Evolutionary conservation across 2,329 filamentous ascomycete species (phyloP), one percentile per base, ranked within the genome.

Genomic region (Parastagonospora nodorum): DNA sequence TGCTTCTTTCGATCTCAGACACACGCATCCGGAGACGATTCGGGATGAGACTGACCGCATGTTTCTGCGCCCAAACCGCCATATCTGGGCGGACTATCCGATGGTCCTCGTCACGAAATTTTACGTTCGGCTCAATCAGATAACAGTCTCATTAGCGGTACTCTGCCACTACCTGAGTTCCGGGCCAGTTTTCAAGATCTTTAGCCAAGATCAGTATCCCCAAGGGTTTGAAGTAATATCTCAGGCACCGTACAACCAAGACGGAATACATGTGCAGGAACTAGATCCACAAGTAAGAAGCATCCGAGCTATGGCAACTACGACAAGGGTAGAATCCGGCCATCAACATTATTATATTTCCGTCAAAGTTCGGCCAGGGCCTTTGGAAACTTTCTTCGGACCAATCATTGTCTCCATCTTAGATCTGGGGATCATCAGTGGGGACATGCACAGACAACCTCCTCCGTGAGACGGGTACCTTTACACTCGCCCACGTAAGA

Each of bases 81-180:
- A 47, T 14, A n/a, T 14, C 10, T 47, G 44, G 44, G 28, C 37
- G 7, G 29, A 33, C 4, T 47, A 15, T 27, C 44, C 44, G 3
- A 40, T 40, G 35, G 36, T 47, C 11, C 44, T 47, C 9, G 44
- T 39, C 2, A 33, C 40, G 44, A 28, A 29, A 11, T 47, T 47
- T 16, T 27, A 40, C 14, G 15, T 47, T 8, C 32, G 15, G 5
- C 29, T 47, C 8, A 8, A 39, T 11, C 14, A 28, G 15, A n/a
- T 2, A 4, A 14, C 29, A 3, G 33, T 40, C 5, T n/a, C 10
- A 8, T 15, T 40, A 11, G 36, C 29, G 2, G 44, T 47, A 6
- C 44, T 47, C 4, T 33, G 35, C 10, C 35, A 47, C 14, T 16
- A 47, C n/a, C 35, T 30, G 2, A 19, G 12, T 8, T 8, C 2